A percentile compares a stretch with the other conserved stretches of the same genome.
Conservation (phyloP, 2,329 filamentous ascomycete genomes). For the Kalaharituber pfeilii region DNA sequence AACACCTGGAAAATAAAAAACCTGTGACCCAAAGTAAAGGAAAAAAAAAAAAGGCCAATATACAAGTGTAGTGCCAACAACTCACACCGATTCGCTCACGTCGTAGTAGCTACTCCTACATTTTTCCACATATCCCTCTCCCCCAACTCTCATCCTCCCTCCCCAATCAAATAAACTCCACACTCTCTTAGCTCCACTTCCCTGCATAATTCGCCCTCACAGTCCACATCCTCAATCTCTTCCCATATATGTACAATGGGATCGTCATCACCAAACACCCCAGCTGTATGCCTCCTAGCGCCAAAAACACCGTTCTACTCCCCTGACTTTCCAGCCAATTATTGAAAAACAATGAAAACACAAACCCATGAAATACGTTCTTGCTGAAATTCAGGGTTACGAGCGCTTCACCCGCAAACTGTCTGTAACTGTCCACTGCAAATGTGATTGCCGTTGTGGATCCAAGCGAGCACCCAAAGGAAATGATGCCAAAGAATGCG, state of each 20-base stretch:
- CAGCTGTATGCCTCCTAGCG: constrained; percentile 72
- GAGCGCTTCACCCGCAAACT: constrained; percentile 83
- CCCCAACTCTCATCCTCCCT: not conserved
- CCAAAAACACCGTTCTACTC: constrained; percentile 60
- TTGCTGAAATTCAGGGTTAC: constrained; percentile 92
- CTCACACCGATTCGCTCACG: too few relatives aligned
- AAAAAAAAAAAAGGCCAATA: not conserved
- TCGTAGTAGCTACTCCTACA: not conserved
- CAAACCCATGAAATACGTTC: constrained; percentile 77
- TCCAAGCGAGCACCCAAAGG: constrained; percentile 78
- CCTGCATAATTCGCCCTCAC: constrained; percentile 74
- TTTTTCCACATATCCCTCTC: not conserved
- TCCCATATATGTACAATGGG: constrained; percentile 89
- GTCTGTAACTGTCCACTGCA: constrained; percentile 78
- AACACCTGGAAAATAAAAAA: not conserved
- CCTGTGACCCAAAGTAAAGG: not conserved
- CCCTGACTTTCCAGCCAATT: constrained; percentile 64
- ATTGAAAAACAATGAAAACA: constrained; percentile 78
- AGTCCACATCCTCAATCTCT: constrained; percentile 86
- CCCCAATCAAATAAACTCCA: not conserved
- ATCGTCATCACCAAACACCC: constrained; percentile 56
- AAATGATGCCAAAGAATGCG: constrained; percentile 78
- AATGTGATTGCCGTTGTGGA: constrained; percentile 89
- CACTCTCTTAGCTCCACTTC: constrained; percentile 34
- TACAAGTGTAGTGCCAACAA: too few relatives aligned